Base-by-base conservation (phyloP, 1,284 basidiomycete genomes). In the Coniophora puteana region DNA sequence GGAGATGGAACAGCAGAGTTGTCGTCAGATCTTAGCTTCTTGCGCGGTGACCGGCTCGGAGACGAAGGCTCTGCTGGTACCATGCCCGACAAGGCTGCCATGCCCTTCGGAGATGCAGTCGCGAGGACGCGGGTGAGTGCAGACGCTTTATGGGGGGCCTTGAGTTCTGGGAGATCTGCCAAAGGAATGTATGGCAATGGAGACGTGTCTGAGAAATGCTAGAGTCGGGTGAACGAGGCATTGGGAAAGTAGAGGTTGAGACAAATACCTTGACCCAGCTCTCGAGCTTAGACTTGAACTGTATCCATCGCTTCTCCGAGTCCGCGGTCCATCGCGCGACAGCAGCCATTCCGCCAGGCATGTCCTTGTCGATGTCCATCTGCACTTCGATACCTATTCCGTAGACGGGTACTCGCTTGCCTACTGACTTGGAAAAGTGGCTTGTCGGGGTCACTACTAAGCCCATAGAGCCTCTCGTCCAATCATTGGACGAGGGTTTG, bases 371-470 rank as follows among this genome's bases (percentile, higher is more conserved):
- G 40, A 88, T 76, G 51, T 89, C 78, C 67, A 88, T 83, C 53
- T 89, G 85, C 22, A 89, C 85, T 60, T 90, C 85, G 40, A 90
- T 86, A 3, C 88, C 88, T 46, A 90, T 74, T 11, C 88, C 87
- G 58, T 89, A 90, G 1, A 76, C 88, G 23, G 85, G 79, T 11
- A 87, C 66, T 26, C 87, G 77, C 50, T 78, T 80, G 12, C 76
- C 74, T n/a, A 72, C 71, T 3, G 63, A 51, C 52, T 82, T 85
- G 11, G 73, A 77, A 55, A 80, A 76, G 52, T 89, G 81, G 2
- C 76, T 86, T 8, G 83, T 74, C 30, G 83, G 74, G 44, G 71
- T 84, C 47, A 90, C 51, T 31, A 89, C 68, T 44, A 89, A 69
- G 12, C 87, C 87, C 82, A 87, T 87, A 3, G 77, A 74, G 12